Evolutionary conservation across 768 basidiomycete species (phyloP), one percentile per base, ranked within the genome.

Genomic region (Stropharia rugosoannulata): DNA sequence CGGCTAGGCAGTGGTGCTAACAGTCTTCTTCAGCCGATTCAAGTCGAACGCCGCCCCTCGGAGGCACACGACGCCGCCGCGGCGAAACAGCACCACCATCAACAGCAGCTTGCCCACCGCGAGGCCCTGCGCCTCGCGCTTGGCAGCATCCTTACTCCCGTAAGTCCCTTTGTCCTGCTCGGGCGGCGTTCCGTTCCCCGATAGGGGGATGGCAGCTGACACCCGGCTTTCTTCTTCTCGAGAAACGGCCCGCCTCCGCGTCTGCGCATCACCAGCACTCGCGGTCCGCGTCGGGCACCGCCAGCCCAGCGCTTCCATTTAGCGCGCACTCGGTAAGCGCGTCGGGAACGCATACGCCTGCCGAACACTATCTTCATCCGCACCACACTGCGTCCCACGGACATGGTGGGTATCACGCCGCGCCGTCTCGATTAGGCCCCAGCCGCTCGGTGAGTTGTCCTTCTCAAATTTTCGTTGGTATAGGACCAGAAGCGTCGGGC

Each of bases 61-160:
- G 70, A 75, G 42, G 40, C 59, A 19, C 50, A 63, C 18, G 42
- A 52, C 18, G 22, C 38, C 16, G 50, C 53, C 49, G 67, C 45
- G 63, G 58, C 27, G 11, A 40, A 52, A 13, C 29, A 52, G 65
- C 47, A 67, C 58, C 38, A 62, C 61, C 39, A 59, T 55, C 38
- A 58, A 36, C 67, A 54, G 32, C 68, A 75, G 55, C 63, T 68
- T 3, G 73, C 75, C 51, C 78, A 80, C 57, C 74, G 74, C 42
- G 79, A 81, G 55, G 79, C 80, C 7, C 70, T 85, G 22, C 73
- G 80, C 37, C 76, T 84, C 25, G 83, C 80, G 0, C 67, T 87
- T 49, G 85, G 85, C 18, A 83, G 81, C 61, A 84, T 87, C 41
- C 68, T 87, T 11, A 70, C 79, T 10, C 83, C 84, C 58, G 84